Conservation (phyloP, 306 rosid genomes). For the Dicorynia guianensis region DNA sequence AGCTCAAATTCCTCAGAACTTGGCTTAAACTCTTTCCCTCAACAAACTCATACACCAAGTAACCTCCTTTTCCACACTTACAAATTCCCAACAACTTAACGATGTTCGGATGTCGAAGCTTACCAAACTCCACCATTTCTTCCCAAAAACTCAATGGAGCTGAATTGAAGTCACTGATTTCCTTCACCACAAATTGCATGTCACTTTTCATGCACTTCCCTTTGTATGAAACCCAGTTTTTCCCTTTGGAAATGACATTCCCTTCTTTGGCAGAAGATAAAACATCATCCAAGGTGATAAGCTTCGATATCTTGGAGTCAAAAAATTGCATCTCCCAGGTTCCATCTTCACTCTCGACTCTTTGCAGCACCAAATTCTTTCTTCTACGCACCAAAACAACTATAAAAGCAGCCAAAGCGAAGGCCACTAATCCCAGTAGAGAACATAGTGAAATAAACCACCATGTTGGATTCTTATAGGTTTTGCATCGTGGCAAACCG, state of each 20-base stretch:
- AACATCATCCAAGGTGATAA: slow-evolving; percentile 57
- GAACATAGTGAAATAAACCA: slow-evolving; percentile 54
- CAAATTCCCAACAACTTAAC: slow-evolving; percentile 64
- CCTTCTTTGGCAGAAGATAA: slow-evolving; percentile 53
- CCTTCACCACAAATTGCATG: slow-evolving; percentile 61
- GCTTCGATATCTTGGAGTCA: slow-evolving; percentile 46
- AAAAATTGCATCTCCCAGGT: slow-evolving; percentile 75
- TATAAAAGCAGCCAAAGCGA: slow-evolving; percentile 33
- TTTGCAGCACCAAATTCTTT: slow-evolving; percentile 45
- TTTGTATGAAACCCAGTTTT: slow-evolving; percentile 52
- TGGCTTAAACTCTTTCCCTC: slow-evolving; percentile 56
- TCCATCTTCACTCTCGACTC: slow-evolving; percentile 67
- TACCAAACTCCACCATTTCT: slow-evolving; percentile 56
- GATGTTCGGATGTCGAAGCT: slow-evolving; percentile 61
- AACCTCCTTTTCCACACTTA: slow-evolving; percentile 62
- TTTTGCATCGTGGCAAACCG: slow-evolving; percentile 70
- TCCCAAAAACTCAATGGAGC: slow-evolving; percentile 58
- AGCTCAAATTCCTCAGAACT: slow-evolving; percentile 53
- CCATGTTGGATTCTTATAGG: slow-evolving; percentile 44
- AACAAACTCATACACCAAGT: slow-evolving; percentile 58
- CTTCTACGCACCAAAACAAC: slow-evolving; percentile 48
- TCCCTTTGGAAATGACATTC: slow-evolving; percentile 54
- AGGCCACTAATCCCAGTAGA: slow-evolving; percentile 41
- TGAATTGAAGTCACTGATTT: slow-evolving; percentile 49
- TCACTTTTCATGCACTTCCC: slow-evolving; percentile 53